Evolutionary conservation across 139 green algal genomes (phyloP).

Genomic region (Volvox reticuliferus): DNA sequence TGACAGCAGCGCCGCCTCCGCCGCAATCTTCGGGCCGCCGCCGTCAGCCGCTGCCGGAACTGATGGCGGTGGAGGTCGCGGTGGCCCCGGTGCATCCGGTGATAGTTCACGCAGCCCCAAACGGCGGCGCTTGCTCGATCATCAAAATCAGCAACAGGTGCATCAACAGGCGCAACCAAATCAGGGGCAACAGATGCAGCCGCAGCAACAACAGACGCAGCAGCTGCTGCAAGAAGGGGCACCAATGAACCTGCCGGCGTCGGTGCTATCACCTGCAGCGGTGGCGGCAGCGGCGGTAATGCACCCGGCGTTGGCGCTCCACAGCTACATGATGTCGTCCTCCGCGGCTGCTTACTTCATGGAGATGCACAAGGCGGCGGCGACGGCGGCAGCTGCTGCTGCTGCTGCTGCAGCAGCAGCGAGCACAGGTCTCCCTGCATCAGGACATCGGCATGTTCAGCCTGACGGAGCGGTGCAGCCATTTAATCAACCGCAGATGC

Average conservation of each 20-base stretch:
- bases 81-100: not conserved
- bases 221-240: not conserved
- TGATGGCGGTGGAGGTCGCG: not conserved
- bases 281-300: not conserved
- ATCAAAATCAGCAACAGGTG: not conserved
- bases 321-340: not conserved
- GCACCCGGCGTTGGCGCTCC: not conserved
- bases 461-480: too few species aligned
- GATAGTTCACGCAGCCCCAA: not conserved
- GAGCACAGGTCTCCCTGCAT: not conserved
- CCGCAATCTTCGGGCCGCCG: not conserved
- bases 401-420: not conserved
- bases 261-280: not conserved
- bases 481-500: too few species aligned
- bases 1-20: not conserved
- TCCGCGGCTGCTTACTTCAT: constrained; percentile 3
- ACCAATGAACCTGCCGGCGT: not conserved
- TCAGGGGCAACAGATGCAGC: not conserved
- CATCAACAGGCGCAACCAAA: not conserved
- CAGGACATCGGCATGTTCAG: too few species aligned
- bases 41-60: not conserved
- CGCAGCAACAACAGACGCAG: not conserved
- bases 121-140: not conserved
- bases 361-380: constrained; percentile 22
- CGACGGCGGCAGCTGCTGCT: not conserved